These are phyloP conservation scores for Candida germanica DNA, from an alignment of 805 yeast species.

Conservation along the genomic window DNA sequence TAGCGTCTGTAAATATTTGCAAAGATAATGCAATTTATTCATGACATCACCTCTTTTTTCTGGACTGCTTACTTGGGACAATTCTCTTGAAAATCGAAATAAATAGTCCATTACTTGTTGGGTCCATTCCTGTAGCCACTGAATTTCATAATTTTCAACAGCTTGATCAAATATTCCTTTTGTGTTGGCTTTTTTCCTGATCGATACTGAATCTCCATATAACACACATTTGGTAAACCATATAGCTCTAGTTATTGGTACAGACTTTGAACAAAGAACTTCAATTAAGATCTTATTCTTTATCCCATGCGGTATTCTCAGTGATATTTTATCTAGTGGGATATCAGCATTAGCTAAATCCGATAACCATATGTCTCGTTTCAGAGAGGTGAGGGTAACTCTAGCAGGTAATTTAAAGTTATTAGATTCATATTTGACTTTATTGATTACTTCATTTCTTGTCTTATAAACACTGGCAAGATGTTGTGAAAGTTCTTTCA, in stretches of 20 bases:
- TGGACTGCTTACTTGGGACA: conserved; percentile 19
- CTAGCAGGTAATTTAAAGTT: conserved; percentile 78
- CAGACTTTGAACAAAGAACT: conserved; percentile 59
- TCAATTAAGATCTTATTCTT: conserved; percentile 71
- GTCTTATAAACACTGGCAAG: conserved; percentile 35
- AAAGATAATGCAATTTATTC: conserved; percentile 53
- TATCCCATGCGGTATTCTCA: conserved; percentile 89
- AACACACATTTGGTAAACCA: conserved; percentile 92
- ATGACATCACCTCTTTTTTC: conserved; percentile 44
- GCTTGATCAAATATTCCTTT: conserved; percentile 8
- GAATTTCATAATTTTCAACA: conserved; percentile 40
- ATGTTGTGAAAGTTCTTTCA: conserved; percentile 37
- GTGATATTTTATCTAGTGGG: conserved; percentile 64
- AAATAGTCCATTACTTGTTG: conserved; percentile 67
- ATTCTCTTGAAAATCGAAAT: conserved; percentile 47
- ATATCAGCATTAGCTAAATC: conserved; percentile 69
- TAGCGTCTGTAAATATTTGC: conserved; percentile 59
- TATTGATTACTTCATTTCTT: conserved; percentile 39
- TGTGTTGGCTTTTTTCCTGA: conserved; percentile 29
- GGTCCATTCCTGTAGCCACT: conserved; percentile 88
- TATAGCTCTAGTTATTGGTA: conserved; percentile 78
- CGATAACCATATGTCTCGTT: conserved; percentile 79
- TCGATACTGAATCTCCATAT: conserved; percentile 57
- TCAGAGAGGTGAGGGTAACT: conserved; percentile 85
- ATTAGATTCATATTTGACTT: conserved; percentile 31